Percentiles rank a stretch among this genome's conserved stretches.
phyloP scores from a whole-genome alignment of 2,329 filamentous ascomycete genomes.

The Arthrobotrys sinensis region DNA sequence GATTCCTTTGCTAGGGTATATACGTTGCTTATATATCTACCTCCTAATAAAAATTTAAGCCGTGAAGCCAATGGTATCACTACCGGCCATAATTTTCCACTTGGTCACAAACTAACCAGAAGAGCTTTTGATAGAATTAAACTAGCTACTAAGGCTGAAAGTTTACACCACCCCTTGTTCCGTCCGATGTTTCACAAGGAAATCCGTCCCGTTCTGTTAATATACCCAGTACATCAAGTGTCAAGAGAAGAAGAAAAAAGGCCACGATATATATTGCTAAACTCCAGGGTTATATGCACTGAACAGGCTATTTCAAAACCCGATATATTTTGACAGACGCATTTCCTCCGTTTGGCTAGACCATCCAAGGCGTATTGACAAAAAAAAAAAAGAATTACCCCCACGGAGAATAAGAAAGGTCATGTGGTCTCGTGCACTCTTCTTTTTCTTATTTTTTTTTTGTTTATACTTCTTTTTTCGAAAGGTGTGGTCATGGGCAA shows the following conservation, averaged over 20 bases:
- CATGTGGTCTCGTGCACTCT: constrained; percentile 48
- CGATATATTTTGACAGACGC: constrained; percentile 23
- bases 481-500: constrained; percentile 20
- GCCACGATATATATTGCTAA: constrained; percentile 44
- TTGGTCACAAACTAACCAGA: constrained; percentile 4
- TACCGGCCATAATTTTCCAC: constrained; percentile 3
- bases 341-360: constrained; percentile 2
- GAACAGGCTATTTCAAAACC: constrained; percentile 52
- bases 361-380: not conserved
- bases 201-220: constrained; percentile 44
- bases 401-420: constrained; percentile 32
- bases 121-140: not conserved
- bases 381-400: constrained; percentile 9
- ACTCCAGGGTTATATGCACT: constrained; percentile 49
- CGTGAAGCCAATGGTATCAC: constrained; percentile 20
- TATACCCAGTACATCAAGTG: constrained; percentile 5
- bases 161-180: constrained; percentile 29
- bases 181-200: constrained; percentile 50
- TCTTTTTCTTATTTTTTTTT: constrained; percentile 29
- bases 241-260: constrained; percentile 1
- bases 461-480: constrained; percentile 14
- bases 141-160: not conserved
- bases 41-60: not conserved
- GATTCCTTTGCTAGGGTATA: constrained; percentile 15
- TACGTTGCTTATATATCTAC: not conserved